Evolutionary conservation across 768 basidiomycete genomes (phyloP), one percentile per base, ranked within the genome.

Genomic region (Exidia glandulosa): DNA sequence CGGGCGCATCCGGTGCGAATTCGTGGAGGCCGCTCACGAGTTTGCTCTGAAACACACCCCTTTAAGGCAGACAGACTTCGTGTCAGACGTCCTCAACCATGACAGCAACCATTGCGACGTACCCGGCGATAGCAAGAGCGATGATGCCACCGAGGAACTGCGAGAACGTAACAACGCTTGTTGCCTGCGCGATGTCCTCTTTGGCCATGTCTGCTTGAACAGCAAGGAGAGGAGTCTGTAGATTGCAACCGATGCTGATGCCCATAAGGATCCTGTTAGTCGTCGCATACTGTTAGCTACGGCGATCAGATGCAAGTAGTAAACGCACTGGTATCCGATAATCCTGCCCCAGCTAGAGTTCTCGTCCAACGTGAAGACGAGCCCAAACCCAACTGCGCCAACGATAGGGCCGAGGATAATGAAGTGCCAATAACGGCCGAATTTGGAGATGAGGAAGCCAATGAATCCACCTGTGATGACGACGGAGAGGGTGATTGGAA

Each of bases 251-350:
- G 57, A 76, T 64, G 25, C 77, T 76, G 27, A 72, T 60, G 14
- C 73, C 75, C 30, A 76, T 56, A 14, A 78, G 62, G 45, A 67
- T 62, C 36, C 33, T 33, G 9, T 2, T 9, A 7, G 19, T 10
- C 13, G 30, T 25, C 14, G 34, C 14, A 14, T 9, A 25, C 4
- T 19, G 16, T 10, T 1, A 36, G 14, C 6, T 36, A 9, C 32
- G 4, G 23, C 13, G 16, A 25, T 23, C n/a, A 6, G 29, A 23
- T n/a, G 36, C 29, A 5, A 64, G 16, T 72, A 73, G 32, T 66
- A 61, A 27, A 76, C 64, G 63, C 73, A 73, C 63, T 78, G 76
- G 64, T 63, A 76, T 2, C 76, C 76, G 54, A 72, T 66, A n/a
- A 75, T 61, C 57, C 67, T 58, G 0, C 60, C 62, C 10, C 59